Evolutionary conservation across 495 filamentous ascomycete genomes (phyloP), one percentile per base, ranked within the genome.

Genomic region (Daldinia grandis): DNA sequence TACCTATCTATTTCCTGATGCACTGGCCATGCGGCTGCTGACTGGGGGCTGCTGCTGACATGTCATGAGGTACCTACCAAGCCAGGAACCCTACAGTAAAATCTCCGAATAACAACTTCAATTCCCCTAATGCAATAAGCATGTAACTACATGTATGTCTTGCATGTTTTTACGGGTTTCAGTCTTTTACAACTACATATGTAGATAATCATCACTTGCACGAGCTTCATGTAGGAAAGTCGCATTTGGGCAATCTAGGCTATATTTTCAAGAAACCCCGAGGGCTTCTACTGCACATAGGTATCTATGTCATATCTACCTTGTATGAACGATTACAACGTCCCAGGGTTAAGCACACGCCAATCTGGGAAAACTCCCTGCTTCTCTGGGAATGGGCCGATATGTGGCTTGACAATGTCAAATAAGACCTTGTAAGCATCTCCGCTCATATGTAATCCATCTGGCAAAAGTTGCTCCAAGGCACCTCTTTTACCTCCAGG

Each of bases 401-500:
- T 68, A 33, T 80, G 76, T 14, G 79, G 78, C 58, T 76, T 49
- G n/a, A 87, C 73, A 24, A 80, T 66, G 33, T 82, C 76, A 44
- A 81, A 83, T 42, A 87, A 81, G 38, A 86, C 71, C 51, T 68
- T 79, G 68, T 87, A 87, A 7, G 82, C 77, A 59, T 79, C 79
- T n/a, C 80, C 78, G 72, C 80, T 86, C 63, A 87, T 75, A 74
- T 87, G 85, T 37, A 87, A 74, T 14, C 85, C 85, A 56, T 87
- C 85, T 14, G 83, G 81, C 19, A 87, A 68, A 55, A 87, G 77
- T 10, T 78, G 72, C 63, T 84, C 78, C 37, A 87, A 74, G 31
- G 79, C 78, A 12, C 82, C 83, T 56, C 79, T 77, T 59, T 78
- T 73, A n/a, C 80, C 76, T 62, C 76, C 74, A 12, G 79, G 78